Conservation (phyloP, 2,329 filamentous ascomycete genomes). For the Graphilbum sp. region DNA sequence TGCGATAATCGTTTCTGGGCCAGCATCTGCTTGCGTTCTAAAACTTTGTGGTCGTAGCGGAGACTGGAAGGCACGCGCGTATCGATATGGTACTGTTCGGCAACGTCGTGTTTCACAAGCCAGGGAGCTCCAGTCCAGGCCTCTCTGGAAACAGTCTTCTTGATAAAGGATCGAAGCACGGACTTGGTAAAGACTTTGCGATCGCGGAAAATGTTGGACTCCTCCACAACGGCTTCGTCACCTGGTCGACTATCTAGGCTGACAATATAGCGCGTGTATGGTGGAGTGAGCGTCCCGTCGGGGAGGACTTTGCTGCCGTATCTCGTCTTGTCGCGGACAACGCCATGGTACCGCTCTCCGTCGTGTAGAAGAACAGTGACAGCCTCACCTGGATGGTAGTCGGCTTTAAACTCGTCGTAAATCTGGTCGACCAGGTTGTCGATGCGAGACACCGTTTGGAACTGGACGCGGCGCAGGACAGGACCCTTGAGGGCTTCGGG, state of each 20-base stretch:
- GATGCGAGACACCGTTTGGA: constrained; percentile 74
- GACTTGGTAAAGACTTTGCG: constrained; percentile 89
- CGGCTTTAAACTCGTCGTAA: constrained; percentile 67
- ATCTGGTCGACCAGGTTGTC: constrained; percentile 60
- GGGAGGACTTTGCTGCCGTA: constrained; percentile 46
- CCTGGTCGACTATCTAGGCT: constrained; percentile 50
- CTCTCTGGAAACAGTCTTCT: constrained; percentile 82
- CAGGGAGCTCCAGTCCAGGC: constrained; percentile 94
- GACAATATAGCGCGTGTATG: constrained; percentile 68
- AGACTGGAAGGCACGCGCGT: constrained; percentile 73
- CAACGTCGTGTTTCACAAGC: constrained; percentile 75
- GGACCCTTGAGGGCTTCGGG: constrained; percentile 83
- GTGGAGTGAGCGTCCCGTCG: constrained; percentile 53
- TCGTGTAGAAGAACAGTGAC: constrained; percentile 58
- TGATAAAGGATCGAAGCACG: constrained; percentile 84
- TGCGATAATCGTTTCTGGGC: constrained; percentile 42
- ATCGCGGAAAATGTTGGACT: constrained; percentile 70
- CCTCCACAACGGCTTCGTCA: constrained; percentile 64
- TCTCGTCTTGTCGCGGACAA: constrained; percentile 72
- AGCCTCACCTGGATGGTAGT: constrained; percentile 80
- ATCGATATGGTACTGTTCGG: constrained; percentile 69
- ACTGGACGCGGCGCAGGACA: constrained; percentile 80
- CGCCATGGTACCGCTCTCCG: constrained; percentile 53
- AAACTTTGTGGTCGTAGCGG: constrained; percentile 62
- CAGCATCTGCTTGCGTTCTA: constrained; percentile 58